phyloP scores from a whole-genome alignment of 164 flowering plant genomes.

The Nymphaea colorata region DNA sequence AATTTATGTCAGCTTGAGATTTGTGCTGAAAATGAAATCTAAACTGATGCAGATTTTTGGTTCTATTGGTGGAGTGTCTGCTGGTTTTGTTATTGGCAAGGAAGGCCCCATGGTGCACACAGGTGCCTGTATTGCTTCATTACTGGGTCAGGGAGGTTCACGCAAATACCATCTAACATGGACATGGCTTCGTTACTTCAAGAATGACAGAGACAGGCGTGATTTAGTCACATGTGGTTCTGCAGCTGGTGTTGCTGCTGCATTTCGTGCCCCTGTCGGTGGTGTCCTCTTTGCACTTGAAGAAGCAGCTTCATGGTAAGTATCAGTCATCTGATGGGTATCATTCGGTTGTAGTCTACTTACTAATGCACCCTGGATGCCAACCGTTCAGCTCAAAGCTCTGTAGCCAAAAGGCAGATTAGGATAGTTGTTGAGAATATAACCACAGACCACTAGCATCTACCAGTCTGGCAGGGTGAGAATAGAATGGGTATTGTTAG shows the following conservation, averaged over 20 bases:
- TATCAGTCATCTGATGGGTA: neutral
- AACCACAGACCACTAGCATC: too few relatives aligned
- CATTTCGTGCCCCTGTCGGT: conserved; percentile 95
- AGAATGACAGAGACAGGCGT: conserved; percentile 86
- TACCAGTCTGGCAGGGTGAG: too few relatives aligned
- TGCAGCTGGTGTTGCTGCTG: conserved; percentile 97
- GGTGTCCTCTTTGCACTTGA: conserved; percentile 93
- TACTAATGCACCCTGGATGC: too few relatives aligned
- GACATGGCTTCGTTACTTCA: conserved; percentile 82
- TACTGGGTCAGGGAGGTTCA: conserved; percentile 95
- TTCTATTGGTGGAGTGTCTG: conserved; percentile 68
- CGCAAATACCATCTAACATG: conserved; percentile 76
- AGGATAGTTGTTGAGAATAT: too few relatives aligned
- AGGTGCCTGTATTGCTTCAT: conserved; percentile 83
- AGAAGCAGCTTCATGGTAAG: conserved; percentile 90
- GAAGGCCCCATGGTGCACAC: conserved; percentile 99
- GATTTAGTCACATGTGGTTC: conserved; percentile 94
- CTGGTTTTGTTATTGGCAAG: conserved; percentile 87
- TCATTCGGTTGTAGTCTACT: too few relatives aligned
- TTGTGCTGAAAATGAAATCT: neutral
- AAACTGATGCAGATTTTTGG: conserved; percentile 57
- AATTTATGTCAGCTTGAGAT: too few relatives aligned
- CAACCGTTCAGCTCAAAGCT: too few relatives aligned
- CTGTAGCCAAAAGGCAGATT: too few relatives aligned
- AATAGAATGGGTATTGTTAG: too few relatives aligned